Evolutionary conservation across 179 eudicot species (phyloP), one percentile per base, ranked within the genome.

Genomic region (Amaranthus tricolor): DNA sequence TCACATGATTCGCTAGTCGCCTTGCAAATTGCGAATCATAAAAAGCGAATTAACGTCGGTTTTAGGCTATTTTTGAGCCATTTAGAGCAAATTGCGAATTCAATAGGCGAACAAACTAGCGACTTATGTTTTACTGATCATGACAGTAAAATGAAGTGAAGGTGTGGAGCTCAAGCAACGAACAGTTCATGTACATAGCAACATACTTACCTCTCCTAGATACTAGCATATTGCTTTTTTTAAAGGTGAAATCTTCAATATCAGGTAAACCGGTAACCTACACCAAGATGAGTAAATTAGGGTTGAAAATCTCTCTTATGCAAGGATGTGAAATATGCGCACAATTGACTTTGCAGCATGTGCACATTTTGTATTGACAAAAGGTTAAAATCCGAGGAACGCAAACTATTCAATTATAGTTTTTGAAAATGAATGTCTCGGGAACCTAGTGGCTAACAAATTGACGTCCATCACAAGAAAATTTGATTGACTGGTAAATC

Each of bases 211-310:
- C 81, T 77, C 9, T 53, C 54, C 61, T 64, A 60, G 43, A 76
- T 66, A 88, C 74, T 73, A 70, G 49, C 62, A 62, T 63, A 49
- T 76, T 76, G 58, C 77, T 59, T 68, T 85, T 94, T 56, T 82
- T 82, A 77, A 81, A 92, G 62, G 86, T 77, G 63, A 90, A 90
- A 81, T 94, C 98, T 84, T 94, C 98, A 79, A 94, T 94, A 75
- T 94, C 97, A 76, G 92, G 97, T 52, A 84, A 76, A 53, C 82
- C 75, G 71, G 76, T 73, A 69, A 66, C 72, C 95, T 91, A 88
- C 87, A 79, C 68, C 75, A 62, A 44, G 65, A 63, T 19, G 62
- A 72, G 64, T 55, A 62, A 51, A 65, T 76, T 70, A 54, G 56
- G 24, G 52, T 43, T 71, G 43, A 64, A 7, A 53, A 4, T 7